These are phyloP conservation scores for Canariomyces notabilis DNA, from an alignment of 2,329 filamentous ascomycete genomes.

Conservation along the genomic window DNA sequence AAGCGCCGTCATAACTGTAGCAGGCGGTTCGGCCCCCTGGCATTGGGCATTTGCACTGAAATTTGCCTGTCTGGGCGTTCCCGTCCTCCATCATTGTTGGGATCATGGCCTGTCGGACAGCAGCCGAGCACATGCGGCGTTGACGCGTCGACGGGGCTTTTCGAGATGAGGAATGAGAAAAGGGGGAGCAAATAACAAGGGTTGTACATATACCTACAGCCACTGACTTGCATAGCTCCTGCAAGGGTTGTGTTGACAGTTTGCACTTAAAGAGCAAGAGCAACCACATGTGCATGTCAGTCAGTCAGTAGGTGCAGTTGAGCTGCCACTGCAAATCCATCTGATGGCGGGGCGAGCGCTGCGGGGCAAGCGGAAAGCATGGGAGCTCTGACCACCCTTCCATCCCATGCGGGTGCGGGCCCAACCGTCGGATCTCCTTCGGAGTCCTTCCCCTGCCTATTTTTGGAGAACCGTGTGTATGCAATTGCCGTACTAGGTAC, in stretches of 20 bases:
- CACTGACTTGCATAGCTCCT: too few species aligned
- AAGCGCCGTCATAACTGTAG: conserved; percentile 18
- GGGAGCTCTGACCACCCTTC: too few species aligned
- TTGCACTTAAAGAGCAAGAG: too few species aligned
- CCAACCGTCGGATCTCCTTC: not conserved
- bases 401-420: not conserved
- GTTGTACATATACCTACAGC: too few species aligned
- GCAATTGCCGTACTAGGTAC: not conserved
- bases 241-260: too few species aligned
- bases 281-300: too few species aligned
- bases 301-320: too few species aligned
- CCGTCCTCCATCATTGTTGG: conserved; percentile 5
- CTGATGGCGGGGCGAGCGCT: too few species aligned
- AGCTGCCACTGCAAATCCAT: too few species aligned
- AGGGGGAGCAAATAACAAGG: not conserved
- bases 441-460: too few species aligned
- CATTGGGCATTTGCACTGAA: conserved; percentile 8
- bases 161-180: not conserved
- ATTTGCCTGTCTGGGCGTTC: not conserved
- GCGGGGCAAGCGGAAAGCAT: too few species aligned
- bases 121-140: not conserved
- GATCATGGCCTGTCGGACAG: not conserved
- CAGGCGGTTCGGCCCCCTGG: conserved; percentile 16
- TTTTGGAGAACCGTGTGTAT: not conserved
- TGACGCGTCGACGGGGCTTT: not conserved